These are phyloP conservation scores for Rhizopus arrhizus DNA, from an alignment of 371 early-diverging fungal genomes.

Conservation along the genomic window DNA sequence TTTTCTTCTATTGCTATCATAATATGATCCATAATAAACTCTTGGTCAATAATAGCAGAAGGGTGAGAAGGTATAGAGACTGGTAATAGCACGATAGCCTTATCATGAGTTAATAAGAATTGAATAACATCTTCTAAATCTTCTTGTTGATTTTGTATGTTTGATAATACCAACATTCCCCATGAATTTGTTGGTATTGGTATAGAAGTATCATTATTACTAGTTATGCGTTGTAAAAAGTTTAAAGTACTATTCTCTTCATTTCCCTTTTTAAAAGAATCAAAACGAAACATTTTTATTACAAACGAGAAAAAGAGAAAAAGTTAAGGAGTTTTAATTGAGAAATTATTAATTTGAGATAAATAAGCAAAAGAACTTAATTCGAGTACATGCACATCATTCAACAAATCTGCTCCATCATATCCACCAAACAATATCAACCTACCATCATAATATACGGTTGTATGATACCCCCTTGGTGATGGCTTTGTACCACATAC, in stretches of 20 bases:
- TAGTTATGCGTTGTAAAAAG: constrained; percentile 39
- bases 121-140: constrained; percentile 48
- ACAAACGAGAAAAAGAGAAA: constrained; percentile 4
- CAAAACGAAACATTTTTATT: constrained; percentile 41
- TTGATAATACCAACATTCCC: constrained; percentile 48
- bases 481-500: constrained; percentile 73
- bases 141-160: constrained; percentile 35
- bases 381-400: constrained; percentile 80
- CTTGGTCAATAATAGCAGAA: constrained; percentile 47
- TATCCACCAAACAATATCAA: constrained; percentile 86
- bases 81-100: constrained; percentile 45
- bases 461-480: constrained; percentile 86
- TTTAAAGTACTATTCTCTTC: constrained; percentile 8
- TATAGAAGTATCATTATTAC: constrained; percentile 32
- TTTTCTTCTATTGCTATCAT: constrained; percentile 30
- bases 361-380: constrained; percentile 76
- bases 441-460: constrained; percentile 76
- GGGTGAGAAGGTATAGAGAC: constrained; percentile 51
- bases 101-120: constrained; percentile 29
- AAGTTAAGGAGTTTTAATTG: constrained; percentile 29
- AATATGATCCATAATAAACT: constrained; percentile 53
- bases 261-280: constrained; percentile 23
- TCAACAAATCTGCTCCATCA: constrained; percentile 77
- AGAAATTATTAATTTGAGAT: constrained; percentile 65
- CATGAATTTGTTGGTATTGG: constrained; percentile 56